phyloP scores from a whole-genome alignment of 176 grass and related monocot species.

The Zoysia japonica region DNA sequence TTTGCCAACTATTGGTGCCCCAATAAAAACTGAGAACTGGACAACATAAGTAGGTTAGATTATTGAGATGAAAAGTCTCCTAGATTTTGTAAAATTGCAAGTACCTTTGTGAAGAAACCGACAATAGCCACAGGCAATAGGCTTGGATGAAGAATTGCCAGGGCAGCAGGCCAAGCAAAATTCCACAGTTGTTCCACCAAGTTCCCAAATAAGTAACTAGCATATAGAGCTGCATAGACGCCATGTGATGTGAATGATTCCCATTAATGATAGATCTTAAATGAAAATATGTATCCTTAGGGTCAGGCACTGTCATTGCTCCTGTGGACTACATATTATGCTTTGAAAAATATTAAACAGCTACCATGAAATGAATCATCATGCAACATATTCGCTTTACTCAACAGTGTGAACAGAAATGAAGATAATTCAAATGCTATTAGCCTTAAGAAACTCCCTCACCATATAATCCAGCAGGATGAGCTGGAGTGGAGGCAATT shows the following conservation, averaged over 20 bases:
- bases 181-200: slow-evolving; percentile 96
- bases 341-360: slow-evolving; percentile 13
- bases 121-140: slow-evolving; percentile 92
- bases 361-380: slow-evolving; percentile 16
- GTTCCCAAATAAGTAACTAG: slow-evolving; percentile 87
- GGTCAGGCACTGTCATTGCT: not conserved
- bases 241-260: slow-evolving; percentile 38
- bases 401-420: not conserved
- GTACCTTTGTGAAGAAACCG: slow-evolving; percentile 94
- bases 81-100: not conserved
- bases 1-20: slow-evolving; percentile 84
- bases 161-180: slow-evolving; percentile 84
- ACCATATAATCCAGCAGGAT: slow-evolving; percentile 83
- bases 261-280: slow-evolving; percentile 4
- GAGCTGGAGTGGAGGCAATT: slow-evolving; percentile 76
- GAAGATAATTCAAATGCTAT: not conserved
- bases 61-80: slow-evolving; percentile 3
- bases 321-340: not conserved
- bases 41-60: slow-evolving; percentile 39
- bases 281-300: slow-evolving; percentile 6
- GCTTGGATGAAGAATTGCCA: slow-evolving; percentile 86
- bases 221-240: slow-evolving; percentile 75
- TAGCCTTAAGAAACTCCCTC: not conserved
- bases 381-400: not conserved
- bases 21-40: slow-evolving; percentile 83